Evolutionary conservation across 768 basidiomycete species (phyloP).

Genomic region (Pulveroboletus sp.): DNA sequence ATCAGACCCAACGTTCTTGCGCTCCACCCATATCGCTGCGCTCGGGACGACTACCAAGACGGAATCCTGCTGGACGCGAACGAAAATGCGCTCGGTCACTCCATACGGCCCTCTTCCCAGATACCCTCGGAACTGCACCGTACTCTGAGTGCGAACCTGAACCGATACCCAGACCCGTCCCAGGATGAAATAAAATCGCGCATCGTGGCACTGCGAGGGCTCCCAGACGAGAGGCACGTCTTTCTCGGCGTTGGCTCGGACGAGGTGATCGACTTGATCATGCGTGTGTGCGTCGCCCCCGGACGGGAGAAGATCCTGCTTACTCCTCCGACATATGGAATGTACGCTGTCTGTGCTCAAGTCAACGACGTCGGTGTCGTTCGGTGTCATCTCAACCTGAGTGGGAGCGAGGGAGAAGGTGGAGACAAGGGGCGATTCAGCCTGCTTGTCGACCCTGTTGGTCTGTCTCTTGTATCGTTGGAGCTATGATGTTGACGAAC

Average conservation of each 20-base stretch:
- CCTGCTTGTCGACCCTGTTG: conserved; percentile 66
- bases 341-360: conserved; percentile 93
- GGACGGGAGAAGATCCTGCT: conserved; percentile 76
- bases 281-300: conserved; percentile 83
- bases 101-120: conserved; percentile 44
- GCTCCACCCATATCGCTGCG: conserved; percentile 90
- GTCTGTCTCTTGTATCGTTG: conserved; percentile 18
- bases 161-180: conserved; percentile 93
- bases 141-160: conserved; percentile 51
- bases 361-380: conserved; percentile 88
- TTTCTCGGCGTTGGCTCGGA: conserved; percentile 97
- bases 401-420: conserved; percentile 59
- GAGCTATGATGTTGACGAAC: neutral
- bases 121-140: conserved; percentile 34
- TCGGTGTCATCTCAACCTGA: conserved; percentile 65
- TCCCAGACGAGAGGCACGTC: conserved; percentile 62
- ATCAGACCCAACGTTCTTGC: conserved; percentile 94
- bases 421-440: conserved; percentile 72
- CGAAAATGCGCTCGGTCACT: conserved; percentile 91
- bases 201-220: conserved; percentile 66
- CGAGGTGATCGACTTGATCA: conserved; percentile 92
- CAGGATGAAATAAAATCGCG: conserved; percentile 73
- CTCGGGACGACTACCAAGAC: conserved; percentile 88
- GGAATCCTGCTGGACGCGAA: conserved; percentile 96
- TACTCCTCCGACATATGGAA: conserved; percentile 96